Evolutionary conservation across 331 rosid species (phyloP).

Genomic region (Stylosanthes scabra): DNA sequence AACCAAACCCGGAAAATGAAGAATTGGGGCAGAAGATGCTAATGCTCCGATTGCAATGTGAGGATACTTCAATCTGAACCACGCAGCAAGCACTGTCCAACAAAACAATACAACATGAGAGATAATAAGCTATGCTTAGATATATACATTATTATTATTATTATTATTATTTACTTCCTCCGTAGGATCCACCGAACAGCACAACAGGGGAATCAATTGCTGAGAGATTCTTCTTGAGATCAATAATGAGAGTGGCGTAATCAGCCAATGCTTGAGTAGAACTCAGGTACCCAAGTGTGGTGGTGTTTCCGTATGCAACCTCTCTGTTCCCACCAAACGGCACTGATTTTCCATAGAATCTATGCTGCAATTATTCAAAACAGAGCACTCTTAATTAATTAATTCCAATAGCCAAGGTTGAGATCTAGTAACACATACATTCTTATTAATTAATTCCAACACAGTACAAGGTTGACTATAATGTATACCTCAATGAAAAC

Average conservation of each 20-base stretch:
- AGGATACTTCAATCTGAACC: conserved; percentile 95
- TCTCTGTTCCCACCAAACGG: conserved; percentile 72
- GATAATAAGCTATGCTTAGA: too few relatives aligned
- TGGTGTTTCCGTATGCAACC: conserved; percentile 57
- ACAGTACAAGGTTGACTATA: too few relatives aligned
- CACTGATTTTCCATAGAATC: conserved; percentile 83
- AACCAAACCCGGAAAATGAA: conserved; percentile 59
- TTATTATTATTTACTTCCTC: conserved; percentile 25
- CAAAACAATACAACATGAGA: too few relatives aligned
- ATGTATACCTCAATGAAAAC: conserved; percentile 76
- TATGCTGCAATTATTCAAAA: conserved; percentile 61
- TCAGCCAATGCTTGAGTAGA: conserved; percentile 90
- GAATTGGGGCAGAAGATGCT: conserved; percentile 92
- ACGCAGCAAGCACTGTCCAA: conserved; percentile 82
- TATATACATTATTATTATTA: too few relatives aligned
- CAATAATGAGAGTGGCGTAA: conserved; percentile 74
- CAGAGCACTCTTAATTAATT: too few relatives aligned
- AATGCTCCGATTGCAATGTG: conserved; percentile 86
- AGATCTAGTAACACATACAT: too few relatives aligned
- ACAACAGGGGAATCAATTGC: conserved; percentile 83
- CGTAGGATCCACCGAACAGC: conserved; percentile 93
- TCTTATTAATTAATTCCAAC: too few relatives aligned
- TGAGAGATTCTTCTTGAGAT: conserved; percentile 72
- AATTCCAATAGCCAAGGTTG: too few relatives aligned
- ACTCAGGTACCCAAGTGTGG: conserved; percentile 73